A percentile compares a stretch with the other conserved stretches of the same genome.
phyloP scores from a whole-genome alignment of 2,329 filamentous ascomycete genomes.

The Lachnellula arida region DNA sequence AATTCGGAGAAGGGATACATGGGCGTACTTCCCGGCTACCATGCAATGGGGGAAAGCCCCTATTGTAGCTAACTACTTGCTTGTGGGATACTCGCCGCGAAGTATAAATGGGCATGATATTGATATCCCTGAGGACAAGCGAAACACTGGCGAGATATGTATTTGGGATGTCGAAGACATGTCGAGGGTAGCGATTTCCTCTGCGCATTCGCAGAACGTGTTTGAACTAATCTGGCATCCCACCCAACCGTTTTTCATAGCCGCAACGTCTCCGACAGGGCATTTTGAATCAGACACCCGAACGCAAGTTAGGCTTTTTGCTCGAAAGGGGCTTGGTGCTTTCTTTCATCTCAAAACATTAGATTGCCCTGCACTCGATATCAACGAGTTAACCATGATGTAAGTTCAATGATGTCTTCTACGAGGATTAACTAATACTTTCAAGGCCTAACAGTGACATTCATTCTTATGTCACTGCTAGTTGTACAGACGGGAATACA shows the following conservation, averaged over 20 bases:
- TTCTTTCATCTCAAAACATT: slow-evolving; percentile 49
- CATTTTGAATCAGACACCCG: slow-evolving; percentile 39
- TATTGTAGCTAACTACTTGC: slow-evolving; percentile 45
- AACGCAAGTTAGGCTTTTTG: slow-evolving; percentile 56
- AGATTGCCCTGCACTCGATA: slow-evolving; percentile 55
- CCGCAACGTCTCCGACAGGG: slow-evolving; percentile 51
- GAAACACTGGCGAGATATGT: slow-evolving; percentile 54
- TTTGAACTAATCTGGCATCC: slow-evolving; percentile 64
- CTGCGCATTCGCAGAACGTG: slow-evolving; percentile 53
- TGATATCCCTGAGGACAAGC: slow-evolving; percentile 53
- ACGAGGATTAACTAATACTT: slow-evolving; percentile 21
- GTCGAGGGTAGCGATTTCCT: slow-evolving; percentile 42
- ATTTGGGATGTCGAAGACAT: slow-evolving; percentile 49
- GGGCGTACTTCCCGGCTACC: slow-evolving; percentile 60
- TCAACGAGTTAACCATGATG: slow-evolving; percentile 58
- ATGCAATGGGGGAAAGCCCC: slow-evolving; percentile 54
- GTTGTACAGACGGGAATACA: slow-evolving; percentile 56
- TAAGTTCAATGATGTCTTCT: slow-evolving; percentile 23
- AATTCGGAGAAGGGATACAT: slow-evolving; percentile 35
- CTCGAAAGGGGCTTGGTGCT: slow-evolving; percentile 31
- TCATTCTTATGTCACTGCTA: slow-evolving; percentile 53
- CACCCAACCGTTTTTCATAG: slow-evolving; percentile 46
- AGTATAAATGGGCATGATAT: slow-evolving; percentile 47
- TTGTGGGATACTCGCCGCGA: slow-evolving; percentile 60
- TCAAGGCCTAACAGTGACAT: slow-evolving; percentile 45